A percentile compares a stretch with the other conserved stretches of the same genome.
phyloP scores from a whole-genome alignment of 2,329 filamentous ascomycete genomes.

The Colletotrichum nymphaeae region DNA sequence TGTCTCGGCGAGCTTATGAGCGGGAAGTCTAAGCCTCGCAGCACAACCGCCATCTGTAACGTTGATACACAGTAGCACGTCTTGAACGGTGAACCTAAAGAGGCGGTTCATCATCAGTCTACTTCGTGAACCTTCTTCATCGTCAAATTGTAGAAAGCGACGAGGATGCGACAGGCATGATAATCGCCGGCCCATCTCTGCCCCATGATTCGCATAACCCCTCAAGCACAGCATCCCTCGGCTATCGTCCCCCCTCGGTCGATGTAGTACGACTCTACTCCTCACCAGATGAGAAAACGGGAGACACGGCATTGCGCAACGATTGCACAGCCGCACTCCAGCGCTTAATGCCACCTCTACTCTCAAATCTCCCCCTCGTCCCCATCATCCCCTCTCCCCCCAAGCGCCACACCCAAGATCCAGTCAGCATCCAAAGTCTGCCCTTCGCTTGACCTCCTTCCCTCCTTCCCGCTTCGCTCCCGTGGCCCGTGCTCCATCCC shows the following conservation, averaged over 20 bases:
- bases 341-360: conserved; percentile 17
- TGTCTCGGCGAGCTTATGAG: neutral
- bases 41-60: conserved; percentile 5
- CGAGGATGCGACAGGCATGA: neutral
- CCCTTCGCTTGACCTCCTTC: neutral
- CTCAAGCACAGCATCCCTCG: neutral
- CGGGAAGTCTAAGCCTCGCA: neutral
- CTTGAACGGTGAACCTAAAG: neutral
- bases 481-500: neutral
- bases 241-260: neutral
- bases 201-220: conserved; percentile 9
- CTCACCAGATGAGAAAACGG: neutral
- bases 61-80: neutral
- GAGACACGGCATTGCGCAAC: neutral
- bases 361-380: too few relatives aligned
- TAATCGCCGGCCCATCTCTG: neutral
- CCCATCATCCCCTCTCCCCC: neutral
- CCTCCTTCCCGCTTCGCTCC: neutral
- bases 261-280: neutral
- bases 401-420: conserved; percentile 20
- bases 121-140: neutral
- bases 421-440: conserved; percentile 4
- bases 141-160: neutral
- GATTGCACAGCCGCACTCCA: conserved; percentile 32
- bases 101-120: neutral